phyloP scores from a whole-genome alignment of 306 rosid species.

The Rubus idaeus region DNA sequence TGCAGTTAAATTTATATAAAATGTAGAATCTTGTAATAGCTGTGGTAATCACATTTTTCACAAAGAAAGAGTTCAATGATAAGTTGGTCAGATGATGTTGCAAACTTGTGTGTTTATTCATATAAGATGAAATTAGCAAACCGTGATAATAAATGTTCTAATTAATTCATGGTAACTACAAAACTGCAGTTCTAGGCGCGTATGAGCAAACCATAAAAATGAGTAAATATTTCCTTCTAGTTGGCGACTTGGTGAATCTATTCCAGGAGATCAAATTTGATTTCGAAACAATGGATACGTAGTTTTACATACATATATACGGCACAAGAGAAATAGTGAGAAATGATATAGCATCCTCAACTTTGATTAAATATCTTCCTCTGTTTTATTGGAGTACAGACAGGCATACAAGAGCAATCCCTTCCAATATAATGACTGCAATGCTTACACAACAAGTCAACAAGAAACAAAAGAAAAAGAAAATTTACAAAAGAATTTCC shows the following conservation, averaged over 20 bases:
- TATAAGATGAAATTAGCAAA: not conserved
- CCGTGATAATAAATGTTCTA: too few species aligned
- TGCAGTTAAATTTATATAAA: constrained; percentile 23
- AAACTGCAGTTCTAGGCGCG: too few species aligned
- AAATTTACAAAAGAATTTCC: constrained; percentile 15
- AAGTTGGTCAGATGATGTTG: constrained; percentile 10
- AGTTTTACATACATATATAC: not conserved
- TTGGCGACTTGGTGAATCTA: not conserved
- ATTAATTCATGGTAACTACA: too few species aligned
- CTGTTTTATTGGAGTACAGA: not conserved
- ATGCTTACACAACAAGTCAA: constrained; percentile 19
- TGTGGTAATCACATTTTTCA: constrained; percentile 10
- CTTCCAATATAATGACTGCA: constrained; percentile 11
- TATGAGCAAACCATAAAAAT: not conserved
- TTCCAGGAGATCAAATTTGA: not conserved
- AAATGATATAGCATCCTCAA: not conserved
- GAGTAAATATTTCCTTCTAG: not conserved
- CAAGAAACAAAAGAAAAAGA: not conserved
- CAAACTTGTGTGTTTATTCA: constrained; percentile 2
- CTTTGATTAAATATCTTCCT: constrained; percentile 1
- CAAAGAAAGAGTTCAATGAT: not conserved
- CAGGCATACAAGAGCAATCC: not conserved
- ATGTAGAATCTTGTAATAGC: constrained; percentile 30
- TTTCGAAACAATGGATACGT: not conserved
- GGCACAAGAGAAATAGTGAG: not conserved